Evolutionary conservation across 2,329 filamentous ascomycete species (phyloP).

Genomic region (Sarocladiaceae sp.): DNA sequence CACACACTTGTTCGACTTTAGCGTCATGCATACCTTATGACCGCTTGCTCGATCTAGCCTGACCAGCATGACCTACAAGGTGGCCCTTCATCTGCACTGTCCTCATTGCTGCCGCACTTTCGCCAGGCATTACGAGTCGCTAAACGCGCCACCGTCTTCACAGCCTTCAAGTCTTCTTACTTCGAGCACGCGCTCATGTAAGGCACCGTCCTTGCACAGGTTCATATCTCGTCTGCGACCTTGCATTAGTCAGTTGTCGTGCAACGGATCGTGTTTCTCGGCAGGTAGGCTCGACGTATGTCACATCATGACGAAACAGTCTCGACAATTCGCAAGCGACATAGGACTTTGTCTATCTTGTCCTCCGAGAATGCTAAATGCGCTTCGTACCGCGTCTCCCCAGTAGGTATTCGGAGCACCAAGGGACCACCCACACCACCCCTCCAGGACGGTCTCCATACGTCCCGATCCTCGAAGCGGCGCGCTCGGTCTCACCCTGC

Average conservation of each 20-base stretch:
- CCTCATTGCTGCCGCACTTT: not conserved
- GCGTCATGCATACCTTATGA: constrained; percentile 10
- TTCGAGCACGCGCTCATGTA: constrained; percentile 25
- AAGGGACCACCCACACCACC: constrained; percentile 7
- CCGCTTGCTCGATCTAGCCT: constrained; percentile 4
- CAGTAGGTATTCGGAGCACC: not conserved
- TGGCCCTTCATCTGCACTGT: not conserved
- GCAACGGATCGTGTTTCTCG: not conserved
- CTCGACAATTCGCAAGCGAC: not conserved
- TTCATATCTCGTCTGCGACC: not conserved
- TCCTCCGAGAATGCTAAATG: not conserved
- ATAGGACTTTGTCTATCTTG: too few relatives aligned
- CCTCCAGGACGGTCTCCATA: not conserved
- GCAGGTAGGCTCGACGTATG: not conserved
- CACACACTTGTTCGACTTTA: constrained; percentile 1
- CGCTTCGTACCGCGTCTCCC: not conserved
- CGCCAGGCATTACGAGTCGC: not conserved
- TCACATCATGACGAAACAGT: not conserved
- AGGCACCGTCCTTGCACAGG: constrained; percentile 17
- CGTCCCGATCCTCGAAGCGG: constrained; percentile 1
- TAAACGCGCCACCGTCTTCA: constrained; percentile 6
- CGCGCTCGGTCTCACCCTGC: constrained; percentile 7
- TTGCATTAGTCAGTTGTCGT: not conserved
- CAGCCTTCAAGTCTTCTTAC: not conserved
- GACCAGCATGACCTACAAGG: constrained; percentile 8